Evolutionary conservation across 805 yeast species (phyloP).

Genomic region (Ogataea minuta): DNA sequence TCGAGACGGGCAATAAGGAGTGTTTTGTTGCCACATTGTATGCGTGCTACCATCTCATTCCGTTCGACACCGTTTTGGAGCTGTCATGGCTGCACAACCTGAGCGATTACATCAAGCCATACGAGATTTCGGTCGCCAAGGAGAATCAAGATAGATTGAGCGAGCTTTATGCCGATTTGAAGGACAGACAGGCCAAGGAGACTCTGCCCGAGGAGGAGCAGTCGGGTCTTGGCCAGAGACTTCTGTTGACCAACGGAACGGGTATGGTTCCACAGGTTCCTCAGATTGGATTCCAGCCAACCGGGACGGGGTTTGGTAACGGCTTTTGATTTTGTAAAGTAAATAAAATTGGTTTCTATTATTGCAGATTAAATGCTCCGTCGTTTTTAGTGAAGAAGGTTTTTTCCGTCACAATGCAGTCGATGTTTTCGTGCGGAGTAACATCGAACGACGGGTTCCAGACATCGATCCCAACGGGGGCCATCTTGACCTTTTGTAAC

Average conservation of each 20-base stretch:
- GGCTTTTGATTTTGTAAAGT: constrained; percentile 19
- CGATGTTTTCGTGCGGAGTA: constrained; percentile 79
- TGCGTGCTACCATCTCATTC: constrained; percentile 76
- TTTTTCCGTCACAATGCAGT: constrained; percentile 86
- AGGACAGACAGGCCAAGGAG: constrained; percentile 63
- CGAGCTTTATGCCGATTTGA: constrained; percentile 66
- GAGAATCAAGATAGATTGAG: constrained; percentile 71
- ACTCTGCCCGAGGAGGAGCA: constrained; percentile 46
- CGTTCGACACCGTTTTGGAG: constrained; percentile 82
- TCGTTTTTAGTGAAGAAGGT: constrained; percentile 48
- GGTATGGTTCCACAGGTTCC: constrained; percentile 39
- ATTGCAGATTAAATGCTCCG: constrained; percentile 44
- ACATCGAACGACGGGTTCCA: constrained; percentile 98
- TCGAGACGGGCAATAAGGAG: constrained; percentile 95
- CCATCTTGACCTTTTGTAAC: constrained; percentile 62
- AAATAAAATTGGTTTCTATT: constrained; percentile 1
- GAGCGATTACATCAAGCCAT: constrained; percentile 86
- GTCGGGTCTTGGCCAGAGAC: constrained; percentile 58
- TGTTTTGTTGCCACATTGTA: constrained; percentile 88
- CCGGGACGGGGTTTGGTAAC: constrained; percentile 72
- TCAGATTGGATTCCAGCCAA: constrained; percentile 59
- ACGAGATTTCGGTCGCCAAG: constrained; percentile 76
- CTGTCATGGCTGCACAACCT: constrained; percentile 87
- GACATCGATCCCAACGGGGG: constrained; percentile 79
- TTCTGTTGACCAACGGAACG: constrained; percentile 83